Evolutionary conservation across 495 filamentous ascomycete genomes (phyloP).

Genomic region (Daldinia grandis): DNA sequence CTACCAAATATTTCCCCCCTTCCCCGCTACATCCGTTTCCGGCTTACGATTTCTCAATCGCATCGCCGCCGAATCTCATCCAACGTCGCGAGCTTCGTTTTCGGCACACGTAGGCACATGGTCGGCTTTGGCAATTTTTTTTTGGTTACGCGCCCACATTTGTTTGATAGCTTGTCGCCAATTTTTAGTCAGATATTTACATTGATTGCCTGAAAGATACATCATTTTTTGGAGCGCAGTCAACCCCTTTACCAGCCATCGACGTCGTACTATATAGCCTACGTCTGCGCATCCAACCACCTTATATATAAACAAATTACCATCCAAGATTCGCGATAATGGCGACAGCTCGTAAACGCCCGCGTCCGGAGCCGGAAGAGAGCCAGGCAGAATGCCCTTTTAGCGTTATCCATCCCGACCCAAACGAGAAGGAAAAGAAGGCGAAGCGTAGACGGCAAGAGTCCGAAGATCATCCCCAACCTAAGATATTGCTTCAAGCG

Average conservation of each 20-base stretch:
- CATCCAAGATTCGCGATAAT: slow-evolving; percentile 33
- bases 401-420: slow-evolving; percentile 45
- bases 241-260: background rate
- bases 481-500: slow-evolving; percentile 51
- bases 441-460: slow-evolving; percentile 57
- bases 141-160: background rate
- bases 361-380: slow-evolving; percentile 51
- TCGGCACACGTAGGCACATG: background rate
- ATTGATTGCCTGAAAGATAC: slow-evolving; percentile 13
- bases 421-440: slow-evolving; percentile 52
- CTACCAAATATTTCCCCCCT: slow-evolving; percentile 33
- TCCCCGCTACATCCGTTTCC: slow-evolving; percentile 39
- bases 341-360: slow-evolving; percentile 56
- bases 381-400: slow-evolving; percentile 52
- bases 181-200: background rate
- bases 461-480: slow-evolving; percentile 49
- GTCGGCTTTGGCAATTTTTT: slow-evolving; percentile 5
- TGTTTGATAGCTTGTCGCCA: slow-evolving; percentile 12
- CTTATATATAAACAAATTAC: background rate
- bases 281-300: slow-evolving; percentile 14
- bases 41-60: slow-evolving; percentile 40
- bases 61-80: slow-evolving; percentile 28
- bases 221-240: slow-evolving; percentile 5
- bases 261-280: background rate
- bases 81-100: slow-evolving; percentile 15